phyloP scores from a whole-genome alignment of 768 basidiomycete genomes.

The Mycena venus region DNA sequence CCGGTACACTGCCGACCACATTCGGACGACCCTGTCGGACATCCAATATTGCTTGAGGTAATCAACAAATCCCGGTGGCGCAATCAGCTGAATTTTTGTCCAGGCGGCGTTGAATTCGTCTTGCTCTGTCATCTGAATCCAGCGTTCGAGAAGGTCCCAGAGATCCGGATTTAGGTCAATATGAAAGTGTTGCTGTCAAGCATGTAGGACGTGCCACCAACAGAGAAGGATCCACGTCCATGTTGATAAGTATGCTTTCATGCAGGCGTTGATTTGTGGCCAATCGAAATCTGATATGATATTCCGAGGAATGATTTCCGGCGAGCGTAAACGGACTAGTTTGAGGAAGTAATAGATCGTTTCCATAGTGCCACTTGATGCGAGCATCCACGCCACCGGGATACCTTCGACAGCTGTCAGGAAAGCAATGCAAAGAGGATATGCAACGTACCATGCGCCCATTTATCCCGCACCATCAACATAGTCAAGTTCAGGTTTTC shows the following conservation, averaged over 20 bases:
- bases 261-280: not conserved
- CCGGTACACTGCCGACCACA: not conserved
- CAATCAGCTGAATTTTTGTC: not conserved
- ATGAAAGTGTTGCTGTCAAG: not conserved
- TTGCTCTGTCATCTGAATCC: too few relatives aligned
- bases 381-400: not conserved
- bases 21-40: not conserved
- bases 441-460: not conserved
- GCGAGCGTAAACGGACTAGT: not conserved
- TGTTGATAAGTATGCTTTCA: not conserved
- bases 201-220: not conserved
- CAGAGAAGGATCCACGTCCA: not conserved
- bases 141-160: too few relatives aligned
- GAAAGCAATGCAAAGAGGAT: too few relatives aligned
- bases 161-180: not conserved
- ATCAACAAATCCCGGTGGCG: too few relatives aligned
- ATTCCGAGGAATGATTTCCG: not conserved
- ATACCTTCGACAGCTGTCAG: not conserved
- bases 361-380: not conserved
- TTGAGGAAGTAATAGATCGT: not conserved
- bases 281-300: not conserved
- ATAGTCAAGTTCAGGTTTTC: too few relatives aligned
- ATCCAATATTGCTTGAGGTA: not conserved
- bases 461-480: not conserved
- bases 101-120: not conserved